Percentiles rank a stretch among this genome's conserved stretches.
Conservation (phyloP, 352 stramenopile genomes). For the Phytophthora fragariaefolia region DNA sequence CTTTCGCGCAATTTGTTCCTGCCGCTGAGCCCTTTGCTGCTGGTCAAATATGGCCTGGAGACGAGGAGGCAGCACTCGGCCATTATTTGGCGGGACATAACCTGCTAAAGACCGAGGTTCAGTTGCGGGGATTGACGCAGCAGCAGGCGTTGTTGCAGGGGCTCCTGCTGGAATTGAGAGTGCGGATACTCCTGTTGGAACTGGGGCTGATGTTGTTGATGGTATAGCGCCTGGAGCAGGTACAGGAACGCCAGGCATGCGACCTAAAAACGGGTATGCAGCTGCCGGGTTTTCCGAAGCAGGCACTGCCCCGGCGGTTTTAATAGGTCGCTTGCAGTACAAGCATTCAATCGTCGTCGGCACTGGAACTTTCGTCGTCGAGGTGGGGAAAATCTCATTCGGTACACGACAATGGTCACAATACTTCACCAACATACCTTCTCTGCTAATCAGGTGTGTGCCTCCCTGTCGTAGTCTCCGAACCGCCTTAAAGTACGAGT, state of each 20-base stretch:
- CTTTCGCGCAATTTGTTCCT: constrained; percentile 26
- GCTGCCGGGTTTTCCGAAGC: constrained; percentile 24
- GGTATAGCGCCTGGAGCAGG: constrained; percentile 16
- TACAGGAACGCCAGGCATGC: constrained; percentile 25
- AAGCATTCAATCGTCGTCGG: constrained; percentile 69
- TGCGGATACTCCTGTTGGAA: not conserved
- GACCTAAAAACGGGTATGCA: constrained; percentile 25
- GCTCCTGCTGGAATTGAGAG: constrained; percentile 1
- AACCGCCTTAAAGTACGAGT: constrained; percentile 79
- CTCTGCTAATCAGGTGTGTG: constrained; percentile 47
- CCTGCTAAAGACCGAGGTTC: not conserved
- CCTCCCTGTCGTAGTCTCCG: constrained; percentile 45
- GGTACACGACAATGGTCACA: constrained; percentile 61
- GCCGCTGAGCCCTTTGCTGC: constrained; percentile 25
- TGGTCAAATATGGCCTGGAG: constrained; percentile 31
- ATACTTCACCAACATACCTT: constrained; percentile 55
- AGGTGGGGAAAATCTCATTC: constrained; percentile 73
- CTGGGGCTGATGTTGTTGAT: constrained; percentile 9
- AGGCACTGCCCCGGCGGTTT: constrained; percentile 46
- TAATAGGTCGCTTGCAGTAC: constrained; percentile 60
- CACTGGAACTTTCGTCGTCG: constrained; percentile 63
- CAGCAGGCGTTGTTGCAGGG: not conserved
- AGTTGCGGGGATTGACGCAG: not conserved
- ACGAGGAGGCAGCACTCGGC: constrained; percentile 34
- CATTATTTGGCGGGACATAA: constrained; percentile 13